Base-by-base conservation (phyloP, 805 yeast genomes). In the Spathaspora girioi region DNA sequence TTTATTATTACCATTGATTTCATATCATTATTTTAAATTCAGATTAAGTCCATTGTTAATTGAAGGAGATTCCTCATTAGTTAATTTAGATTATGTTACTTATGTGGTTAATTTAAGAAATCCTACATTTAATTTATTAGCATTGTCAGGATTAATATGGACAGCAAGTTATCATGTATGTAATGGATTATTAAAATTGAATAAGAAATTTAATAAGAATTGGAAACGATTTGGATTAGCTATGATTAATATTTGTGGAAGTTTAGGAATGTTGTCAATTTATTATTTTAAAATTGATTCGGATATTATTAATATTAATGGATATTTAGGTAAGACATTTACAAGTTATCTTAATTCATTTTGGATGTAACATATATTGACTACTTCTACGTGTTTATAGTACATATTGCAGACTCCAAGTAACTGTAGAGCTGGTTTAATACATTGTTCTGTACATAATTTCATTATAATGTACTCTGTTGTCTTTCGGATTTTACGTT, bases 31-130 rank as follows among this genome's bases (percentile, higher is more conserved):
- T 15, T 51, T 66, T 11, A 74, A 77, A 43, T 71, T 77, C 55
- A 70, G 89, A 49, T 46, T 75, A 3, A 68, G 70, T 0, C 91
- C 93, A 0, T 26, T 71, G n/a, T 15, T 59, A 2, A 69, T 82
- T 1, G 87, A 84, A 52, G 91, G 89, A 0, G 93, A 86, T 63
- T 79, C 86, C 2, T 75, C 84, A 1, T 67, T 78, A 50, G 65
- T 87, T 18, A 76, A 70, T 43, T 65, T 87, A 43, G 77, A 78
- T 8, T 86, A 73, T 58, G 69, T 86, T 9, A 57, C 82, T 0
- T 75, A 77, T 54, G 59, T 71, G 27, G 53, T 61, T 44, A 55
- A 54, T 48, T 17, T 49, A 5, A 38, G 43, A 35, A 35, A 40
- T 12, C 54, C 50, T 38, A 31, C 15, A n/a, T 19, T 26, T 15